Conservation (phyloP, 352 stramenopile genomes). For the Albugo candida region DNA sequence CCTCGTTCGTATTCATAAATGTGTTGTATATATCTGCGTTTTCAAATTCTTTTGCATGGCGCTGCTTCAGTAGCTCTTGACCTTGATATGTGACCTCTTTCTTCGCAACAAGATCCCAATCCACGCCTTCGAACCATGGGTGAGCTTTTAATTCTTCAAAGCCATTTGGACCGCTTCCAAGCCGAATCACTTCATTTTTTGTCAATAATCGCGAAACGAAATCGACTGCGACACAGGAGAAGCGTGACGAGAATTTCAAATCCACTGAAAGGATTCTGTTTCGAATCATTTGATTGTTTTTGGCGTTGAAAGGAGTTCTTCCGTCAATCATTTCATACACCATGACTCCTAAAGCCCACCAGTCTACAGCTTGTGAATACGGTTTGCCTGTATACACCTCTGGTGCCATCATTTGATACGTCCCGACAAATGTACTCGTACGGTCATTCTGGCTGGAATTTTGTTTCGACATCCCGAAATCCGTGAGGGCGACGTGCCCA, state of each 20-base stretch:
- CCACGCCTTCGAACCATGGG: constrained; percentile 71
- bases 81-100: constrained; percentile 45
- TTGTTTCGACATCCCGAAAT: constrained; percentile 98
- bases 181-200: constrained; percentile 80
- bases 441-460: constrained; percentile 75
- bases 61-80: constrained; percentile 63
- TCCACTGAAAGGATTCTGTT: constrained; percentile 70
- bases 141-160: constrained; percentile 78
- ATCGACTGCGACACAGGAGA: constrained; percentile 66
- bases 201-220: constrained; percentile 83
- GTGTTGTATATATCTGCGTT: constrained; percentile 71
- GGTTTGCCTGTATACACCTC: constrained; percentile 76
- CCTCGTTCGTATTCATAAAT: constrained; percentile 77
- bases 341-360: constrained; percentile 76
- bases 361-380: constrained; percentile 79
- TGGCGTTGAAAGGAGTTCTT: constrained; percentile 71
- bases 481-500: constrained; percentile 93
- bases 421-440: constrained; percentile 82
- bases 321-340: constrained; percentile 81
- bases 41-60: constrained; percentile 60
- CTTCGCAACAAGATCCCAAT: constrained; percentile 57
- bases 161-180: constrained; percentile 79
- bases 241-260: constrained; percentile 60
- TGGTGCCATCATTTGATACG: constrained; percentile 84
- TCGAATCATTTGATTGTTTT: constrained; percentile 73